These are phyloP conservation scores for Solanum pinnatisectum DNA, from an alignment of 257 asterid genomes.

Conservation along the genomic window DNA sequence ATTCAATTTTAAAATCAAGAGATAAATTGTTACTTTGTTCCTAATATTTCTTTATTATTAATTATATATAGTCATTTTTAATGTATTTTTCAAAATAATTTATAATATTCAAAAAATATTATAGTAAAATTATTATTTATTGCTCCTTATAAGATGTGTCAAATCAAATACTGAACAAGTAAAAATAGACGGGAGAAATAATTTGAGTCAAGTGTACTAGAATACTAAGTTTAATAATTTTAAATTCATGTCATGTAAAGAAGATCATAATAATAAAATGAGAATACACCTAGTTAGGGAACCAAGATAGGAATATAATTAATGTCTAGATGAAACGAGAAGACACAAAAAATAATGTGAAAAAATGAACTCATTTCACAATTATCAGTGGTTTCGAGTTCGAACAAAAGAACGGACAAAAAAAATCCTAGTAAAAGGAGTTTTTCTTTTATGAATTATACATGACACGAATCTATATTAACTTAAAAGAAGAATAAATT, in stretches of 20 bases:
- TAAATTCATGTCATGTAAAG: not conserved
- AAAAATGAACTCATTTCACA: no score
- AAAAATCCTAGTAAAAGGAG: not conserved
- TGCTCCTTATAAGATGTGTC: no score
- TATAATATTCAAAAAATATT: no score
- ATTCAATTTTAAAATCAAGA: no score
- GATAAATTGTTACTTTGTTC: not conserved
- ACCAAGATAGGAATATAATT: not conserved
- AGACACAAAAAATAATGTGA: not conserved
- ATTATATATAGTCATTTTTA: not conserved
- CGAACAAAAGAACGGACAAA: accelerated
- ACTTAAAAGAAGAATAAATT: not conserved
- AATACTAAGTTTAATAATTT: not conserved
- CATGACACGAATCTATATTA: not conserved
- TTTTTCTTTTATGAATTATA: not conserved
- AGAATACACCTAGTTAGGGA: not conserved
- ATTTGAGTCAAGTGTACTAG: not conserved
- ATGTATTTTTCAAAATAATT: no score
- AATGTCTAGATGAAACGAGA: not conserved
- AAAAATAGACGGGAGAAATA: no score
- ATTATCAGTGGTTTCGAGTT: accelerated
- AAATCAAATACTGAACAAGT: no score
- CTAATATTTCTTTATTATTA: no score
- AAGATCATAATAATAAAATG: not conserved
- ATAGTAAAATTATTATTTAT: no score